Percentiles rank a stretch among this genome's conserved stretches.
phyloP scores from a whole-genome alignment of 345 rosid species.

The Schrenkiella parvula region DNA sequence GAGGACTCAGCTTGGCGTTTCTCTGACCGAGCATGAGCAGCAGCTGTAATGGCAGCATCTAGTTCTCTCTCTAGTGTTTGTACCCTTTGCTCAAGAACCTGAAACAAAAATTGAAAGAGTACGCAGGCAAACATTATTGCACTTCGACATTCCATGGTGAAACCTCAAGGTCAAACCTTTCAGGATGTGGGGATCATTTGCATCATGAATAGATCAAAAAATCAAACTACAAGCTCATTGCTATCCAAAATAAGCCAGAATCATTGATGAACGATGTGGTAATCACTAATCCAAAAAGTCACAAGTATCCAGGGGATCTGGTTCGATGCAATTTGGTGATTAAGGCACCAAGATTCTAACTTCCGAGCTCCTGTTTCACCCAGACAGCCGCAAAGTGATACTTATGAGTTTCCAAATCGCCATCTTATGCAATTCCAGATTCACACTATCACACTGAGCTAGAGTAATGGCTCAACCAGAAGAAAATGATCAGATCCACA shows the following conservation, averaged over 20 bases:
- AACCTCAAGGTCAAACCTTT: constrained; percentile 5
- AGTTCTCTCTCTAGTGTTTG: constrained; percentile 93
- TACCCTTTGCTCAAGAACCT: constrained; percentile 96
- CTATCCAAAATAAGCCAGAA: neutral
- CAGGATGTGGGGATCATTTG: constrained; percentile 10
- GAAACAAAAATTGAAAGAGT: constrained; percentile 3
- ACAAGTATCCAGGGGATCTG: neutral
- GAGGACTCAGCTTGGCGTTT: constrained; percentile 90
- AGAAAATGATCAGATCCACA: neutral
- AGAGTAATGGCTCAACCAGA: neutral
- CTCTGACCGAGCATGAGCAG: constrained; percentile 89
- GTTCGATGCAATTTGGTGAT: neutral
- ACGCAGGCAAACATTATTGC: neutral
- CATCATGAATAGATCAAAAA: neutral
- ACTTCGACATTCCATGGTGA: neutral
- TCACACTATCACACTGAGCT: neutral
- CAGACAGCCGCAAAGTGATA: neutral
- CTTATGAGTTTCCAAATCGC: neutral
- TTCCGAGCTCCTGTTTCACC: neutral
- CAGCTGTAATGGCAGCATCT: constrained; percentile 94
- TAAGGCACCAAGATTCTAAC: neutral
- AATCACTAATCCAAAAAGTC: neutral
- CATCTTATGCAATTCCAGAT: neutral
- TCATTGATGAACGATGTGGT: neutral
- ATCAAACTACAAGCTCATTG: neutral